A percentile compares a stretch with the other conserved stretches of the same genome.
phyloP scores from a whole-genome alignment of 2,329 filamentous ascomycete genomes.

The Pyrenochaeta sp. region DNA sequence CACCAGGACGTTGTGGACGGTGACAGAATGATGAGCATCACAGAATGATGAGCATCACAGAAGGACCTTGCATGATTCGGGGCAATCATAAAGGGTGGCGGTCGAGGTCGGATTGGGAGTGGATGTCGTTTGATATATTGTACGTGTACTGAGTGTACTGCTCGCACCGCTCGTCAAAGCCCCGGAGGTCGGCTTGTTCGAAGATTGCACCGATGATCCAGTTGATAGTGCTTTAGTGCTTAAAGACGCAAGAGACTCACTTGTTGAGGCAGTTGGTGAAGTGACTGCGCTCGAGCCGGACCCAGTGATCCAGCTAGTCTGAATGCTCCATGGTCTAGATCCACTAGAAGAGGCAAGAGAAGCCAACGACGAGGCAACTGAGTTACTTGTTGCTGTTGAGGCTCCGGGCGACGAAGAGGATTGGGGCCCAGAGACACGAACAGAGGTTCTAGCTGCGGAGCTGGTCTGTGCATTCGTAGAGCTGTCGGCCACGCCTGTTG shows the following conservation, averaged over 20 bases:
- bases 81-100: background rate
- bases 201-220: background rate
- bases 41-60: background rate
- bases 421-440: background rate
- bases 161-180: background rate
- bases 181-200: background rate
- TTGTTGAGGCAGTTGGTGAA: background rate
- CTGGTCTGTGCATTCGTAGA: background rate
- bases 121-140: background rate
- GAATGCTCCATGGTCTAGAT: background rate
- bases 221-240: background rate
- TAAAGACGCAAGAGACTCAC: background rate
- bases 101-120: background rate
- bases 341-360: background rate
- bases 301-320: background rate
- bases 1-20: background rate
- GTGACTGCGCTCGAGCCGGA: background rate
- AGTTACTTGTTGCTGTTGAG: background rate
- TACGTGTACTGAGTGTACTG: background rate
- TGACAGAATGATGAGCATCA: too few species aligned
- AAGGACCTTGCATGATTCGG: too few species aligned
- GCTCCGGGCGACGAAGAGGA: background rate
- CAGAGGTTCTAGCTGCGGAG: background rate
- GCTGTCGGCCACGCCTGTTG: background rate
- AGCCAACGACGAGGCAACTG: background rate